Conservation (phyloP, 306 rosid genomes). For the Trifolium fragiferum region DNA sequence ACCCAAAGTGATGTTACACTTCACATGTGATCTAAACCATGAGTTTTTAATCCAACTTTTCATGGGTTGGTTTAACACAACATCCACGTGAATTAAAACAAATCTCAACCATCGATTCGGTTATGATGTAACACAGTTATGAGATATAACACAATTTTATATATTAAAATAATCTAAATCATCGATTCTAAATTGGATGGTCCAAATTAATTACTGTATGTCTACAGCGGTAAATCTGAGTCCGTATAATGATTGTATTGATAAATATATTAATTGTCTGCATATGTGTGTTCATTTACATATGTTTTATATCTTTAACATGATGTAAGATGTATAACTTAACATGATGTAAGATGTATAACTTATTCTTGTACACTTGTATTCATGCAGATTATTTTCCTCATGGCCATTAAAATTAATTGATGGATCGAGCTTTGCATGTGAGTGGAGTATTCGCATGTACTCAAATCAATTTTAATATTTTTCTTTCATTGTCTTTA, state of each 20-base stretch:
- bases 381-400: not conserved
- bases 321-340: too few species aligned
- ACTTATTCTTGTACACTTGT: not conserved
- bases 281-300: not conserved
- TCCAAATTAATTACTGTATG: too few species aligned
- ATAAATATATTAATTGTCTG: not conserved
- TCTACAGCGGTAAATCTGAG: too few species aligned
- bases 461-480: too few species aligned
- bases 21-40: not conserved
- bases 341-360: too few species aligned
- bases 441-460: not conserved
- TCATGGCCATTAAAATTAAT: not conserved
- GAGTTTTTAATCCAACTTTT: not conserved
- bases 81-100: not conserved
- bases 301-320: not conserved
- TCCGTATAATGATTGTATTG: not conserved
- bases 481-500: not conserved
- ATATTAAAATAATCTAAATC: too few species aligned
- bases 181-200: too few species aligned
- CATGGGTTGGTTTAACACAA: not conserved
- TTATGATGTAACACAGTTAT: too few species aligned
- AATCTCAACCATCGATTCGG: too few species aligned
- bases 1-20: not conserved
- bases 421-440: not conserved
- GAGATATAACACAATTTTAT: too few species aligned